A percentile compares a stretch with the other conserved stretches of the same genome.
phyloP scores from a whole-genome alignment of 345 rosid genomes.

The Laguncularia racemosa region DNA sequence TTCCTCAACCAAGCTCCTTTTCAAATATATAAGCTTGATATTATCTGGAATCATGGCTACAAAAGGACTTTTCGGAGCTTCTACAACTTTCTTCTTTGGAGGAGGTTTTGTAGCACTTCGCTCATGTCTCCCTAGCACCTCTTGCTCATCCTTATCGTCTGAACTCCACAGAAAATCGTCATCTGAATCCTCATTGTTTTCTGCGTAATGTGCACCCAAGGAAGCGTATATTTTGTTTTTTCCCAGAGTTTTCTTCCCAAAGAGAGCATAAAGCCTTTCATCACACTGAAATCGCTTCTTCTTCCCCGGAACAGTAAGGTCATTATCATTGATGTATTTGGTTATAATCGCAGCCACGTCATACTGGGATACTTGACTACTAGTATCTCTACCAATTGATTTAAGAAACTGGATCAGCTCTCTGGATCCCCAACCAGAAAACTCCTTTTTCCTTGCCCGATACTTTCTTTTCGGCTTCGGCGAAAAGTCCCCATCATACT shows the following conservation, averaged over 20 bases:
- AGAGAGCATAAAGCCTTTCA: constrained; percentile 37
- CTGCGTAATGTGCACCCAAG: constrained; percentile 57
- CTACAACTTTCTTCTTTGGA: constrained; percentile 17
- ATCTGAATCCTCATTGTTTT: constrained; percentile 44
- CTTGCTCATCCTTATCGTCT: constrained; percentile 31
- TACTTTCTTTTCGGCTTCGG: constrained; percentile 33
- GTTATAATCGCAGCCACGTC: constrained; percentile 41
- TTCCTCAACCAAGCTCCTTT: constrained; percentile 53
- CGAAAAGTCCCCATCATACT: constrained; percentile 12
- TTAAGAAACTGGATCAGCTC: constrained; percentile 58
- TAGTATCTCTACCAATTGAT: constrained; percentile 40
- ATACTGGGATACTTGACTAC: constrained; percentile 28
- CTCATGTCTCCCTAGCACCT: constrained; percentile 1
- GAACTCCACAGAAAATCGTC: constrained; percentile 31
- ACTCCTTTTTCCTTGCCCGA: constrained; percentile 35
- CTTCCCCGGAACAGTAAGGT: constrained; percentile 34
- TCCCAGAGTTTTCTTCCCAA: constrained; percentile 45
- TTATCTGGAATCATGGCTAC: constrained; percentile 63
- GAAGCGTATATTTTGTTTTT: constrained; percentile 42
- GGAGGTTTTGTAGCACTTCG: constrained; percentile 12
- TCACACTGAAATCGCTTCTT: constrained; percentile 64
- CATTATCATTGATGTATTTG: constrained; percentile 34
- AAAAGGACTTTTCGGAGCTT: constrained; percentile 39
- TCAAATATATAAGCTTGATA: constrained; percentile 62
- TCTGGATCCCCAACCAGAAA: constrained; percentile 73